Evolutionary conservation across 495 filamentous ascomycete species (phyloP).

Genomic region (Penicillium longicatenatum): DNA sequence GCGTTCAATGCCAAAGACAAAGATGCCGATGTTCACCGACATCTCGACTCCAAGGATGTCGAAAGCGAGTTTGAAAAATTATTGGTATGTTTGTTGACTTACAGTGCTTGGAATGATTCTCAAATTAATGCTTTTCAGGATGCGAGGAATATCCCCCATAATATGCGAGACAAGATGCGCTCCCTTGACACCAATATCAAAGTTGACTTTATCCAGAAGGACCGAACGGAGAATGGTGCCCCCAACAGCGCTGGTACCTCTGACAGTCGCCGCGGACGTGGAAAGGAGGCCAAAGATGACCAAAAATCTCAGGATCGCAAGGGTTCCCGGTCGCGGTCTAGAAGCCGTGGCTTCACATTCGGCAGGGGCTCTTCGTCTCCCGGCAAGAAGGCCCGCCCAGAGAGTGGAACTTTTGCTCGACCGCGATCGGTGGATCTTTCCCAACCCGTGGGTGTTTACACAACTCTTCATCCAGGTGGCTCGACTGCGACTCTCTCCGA

Average conservation of each 20-base stretch:
- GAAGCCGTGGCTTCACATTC: conserved; percentile 77
- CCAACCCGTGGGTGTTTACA: conserved; percentile 49
- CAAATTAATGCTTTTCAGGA: conserved; percentile 60
- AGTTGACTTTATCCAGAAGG: conserved; percentile 88
- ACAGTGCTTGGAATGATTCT: not conserved
- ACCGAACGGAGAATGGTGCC: conserved; percentile 65
- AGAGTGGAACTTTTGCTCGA: conserved; percentile 42
- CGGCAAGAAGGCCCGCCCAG: conserved; percentile 56
- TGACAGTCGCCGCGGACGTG: conserved; percentile 46
- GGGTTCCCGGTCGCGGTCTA: conserved; percentile 59
- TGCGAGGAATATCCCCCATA: conserved; percentile 86
- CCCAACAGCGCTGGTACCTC: conserved; percentile 36
- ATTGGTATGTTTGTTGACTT: conserved; percentile 32
- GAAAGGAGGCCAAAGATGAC: conserved; percentile 43
- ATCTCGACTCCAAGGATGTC: conserved; percentile 47
- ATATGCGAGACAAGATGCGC: conserved; percentile 92
- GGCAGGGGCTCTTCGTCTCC: conserved; percentile 61
- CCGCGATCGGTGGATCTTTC: conserved; percentile 47
- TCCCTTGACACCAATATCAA: conserved; percentile 87
- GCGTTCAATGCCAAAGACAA: conserved; percentile 56
- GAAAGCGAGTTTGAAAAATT: conserved; percentile 54
- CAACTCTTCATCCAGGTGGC: conserved; percentile 44
- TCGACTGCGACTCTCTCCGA: conserved; percentile 47
- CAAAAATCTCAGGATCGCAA: conserved; percentile 49
- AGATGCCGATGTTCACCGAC: conserved; percentile 44